These are phyloP conservation scores for Amanita muscaria DNA, from an alignment of 768 basidiomycete species.

Conservation along the genomic window DNA sequence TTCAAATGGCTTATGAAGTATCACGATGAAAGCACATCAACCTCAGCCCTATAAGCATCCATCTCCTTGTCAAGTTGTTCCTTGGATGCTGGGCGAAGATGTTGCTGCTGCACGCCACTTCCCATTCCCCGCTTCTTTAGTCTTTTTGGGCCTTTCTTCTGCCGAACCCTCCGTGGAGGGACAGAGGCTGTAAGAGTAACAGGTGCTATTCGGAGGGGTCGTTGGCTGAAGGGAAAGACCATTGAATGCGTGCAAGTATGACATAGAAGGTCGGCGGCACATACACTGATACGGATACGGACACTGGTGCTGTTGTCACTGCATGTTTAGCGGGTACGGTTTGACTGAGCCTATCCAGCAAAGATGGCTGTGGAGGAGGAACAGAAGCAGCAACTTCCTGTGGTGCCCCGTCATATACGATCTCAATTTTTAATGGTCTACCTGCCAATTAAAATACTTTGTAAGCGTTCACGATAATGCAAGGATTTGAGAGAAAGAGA, in stretches of 20 bases:
- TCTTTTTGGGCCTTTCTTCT: slow-evolving; percentile 69
- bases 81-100: slow-evolving; percentile 28
- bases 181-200: slow-evolving; percentile 15
- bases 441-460: slow-evolving; percentile 27
- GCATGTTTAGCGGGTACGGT: slow-evolving; percentile 7
- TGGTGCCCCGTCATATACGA: slow-evolving; percentile 34
- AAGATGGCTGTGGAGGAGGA: slow-evolving; percentile 13
- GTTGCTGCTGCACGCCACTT: not conserved
- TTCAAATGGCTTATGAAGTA: too few relatives aligned
- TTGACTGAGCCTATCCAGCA: slow-evolving; percentile 24
- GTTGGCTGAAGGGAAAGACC: slow-evolving; percentile 7
- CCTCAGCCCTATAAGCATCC: slow-evolving; percentile 63
- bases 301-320: slow-evolving; percentile 6
- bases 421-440: slow-evolving; percentile 57
- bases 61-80: slow-evolving; percentile 72
- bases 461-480: not conserved
- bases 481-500: not conserved
- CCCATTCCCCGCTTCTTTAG: slow-evolving; percentile 40
- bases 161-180: slow-evolving; percentile 33
- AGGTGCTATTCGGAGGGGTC: not conserved
- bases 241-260: not conserved
- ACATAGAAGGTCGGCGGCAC: not conserved
- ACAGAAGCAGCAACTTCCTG: slow-evolving; percentile 16
- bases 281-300: slow-evolving; percentile 2
- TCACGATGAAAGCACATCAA: slow-evolving; percentile 16